Conservation (phyloP, 139 green algal species). For the Nannochloris sp. region DNA sequence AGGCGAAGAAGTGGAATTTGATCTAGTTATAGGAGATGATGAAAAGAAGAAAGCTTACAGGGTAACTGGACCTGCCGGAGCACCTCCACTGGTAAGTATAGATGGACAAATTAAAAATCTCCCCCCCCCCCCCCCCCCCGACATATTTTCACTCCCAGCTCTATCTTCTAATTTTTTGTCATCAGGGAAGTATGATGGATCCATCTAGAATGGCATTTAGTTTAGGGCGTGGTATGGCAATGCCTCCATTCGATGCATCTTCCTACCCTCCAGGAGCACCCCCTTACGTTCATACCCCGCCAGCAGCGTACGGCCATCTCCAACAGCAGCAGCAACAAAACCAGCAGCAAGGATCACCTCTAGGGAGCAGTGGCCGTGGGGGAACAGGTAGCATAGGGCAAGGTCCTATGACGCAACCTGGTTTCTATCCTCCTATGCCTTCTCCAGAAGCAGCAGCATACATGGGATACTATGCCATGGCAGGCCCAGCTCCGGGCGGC, state of each 20-base stretch:
- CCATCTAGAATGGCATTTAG: too few relatives aligned
- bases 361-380: background rate
- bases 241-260: too few relatives aligned
- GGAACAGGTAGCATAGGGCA: too few relatives aligned
- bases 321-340: too few relatives aligned
- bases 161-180: too few relatives aligned
- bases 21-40: slow-evolving; percentile 74
- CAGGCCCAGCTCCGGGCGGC: background rate
- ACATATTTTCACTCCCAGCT: too few relatives aligned
- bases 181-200: too few relatives aligned
- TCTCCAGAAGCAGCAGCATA: slow-evolving; percentile 2
- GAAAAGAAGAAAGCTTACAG: slow-evolving; percentile 84
- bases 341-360: too few relatives aligned
- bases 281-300: too few relatives aligned
- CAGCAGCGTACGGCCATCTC: background rate
- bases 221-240: too few relatives aligned
- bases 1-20: slow-evolving; percentile 86
- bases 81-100: slow-evolving; percentile 66
- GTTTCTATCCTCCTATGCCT: background rate
- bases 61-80: slow-evolving; percentile 78
- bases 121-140: too few relatives aligned
- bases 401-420: background rate
- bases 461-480: slow-evolving; percentile 7
- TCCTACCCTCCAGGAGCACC: background rate
- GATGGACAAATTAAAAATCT: too few relatives aligned